phyloP scores from a whole-genome alignment of 1,284 basidiomycete species.

The Xerocomus nothofagi region DNA sequence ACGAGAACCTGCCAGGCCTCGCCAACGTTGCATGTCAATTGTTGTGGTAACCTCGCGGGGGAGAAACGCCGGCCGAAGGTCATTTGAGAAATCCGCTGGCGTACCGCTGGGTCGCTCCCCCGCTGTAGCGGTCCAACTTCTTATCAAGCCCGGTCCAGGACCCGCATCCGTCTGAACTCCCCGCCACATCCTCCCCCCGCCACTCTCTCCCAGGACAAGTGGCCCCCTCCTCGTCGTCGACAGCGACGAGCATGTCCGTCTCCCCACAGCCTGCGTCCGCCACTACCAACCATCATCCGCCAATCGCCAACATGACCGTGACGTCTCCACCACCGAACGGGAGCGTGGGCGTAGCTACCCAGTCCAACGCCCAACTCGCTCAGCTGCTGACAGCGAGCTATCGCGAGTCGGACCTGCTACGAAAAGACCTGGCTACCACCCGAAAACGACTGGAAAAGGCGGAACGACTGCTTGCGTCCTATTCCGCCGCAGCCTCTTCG shows the following conservation, averaged over 20 bases:
- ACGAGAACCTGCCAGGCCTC: constrained; percentile 22
- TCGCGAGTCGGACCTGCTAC: constrained; percentile 50
- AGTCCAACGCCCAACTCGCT: constrained; percentile 54
- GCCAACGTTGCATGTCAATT: constrained; percentile 33
- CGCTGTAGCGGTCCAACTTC: constrained; percentile 4
- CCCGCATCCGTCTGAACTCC: not conserved
- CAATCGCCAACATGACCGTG: not conserved
- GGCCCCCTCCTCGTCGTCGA: not conserved
- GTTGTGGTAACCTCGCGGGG: constrained; percentile 25
- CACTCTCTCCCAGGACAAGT: too few species aligned
- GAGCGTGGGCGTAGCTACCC: not conserved
- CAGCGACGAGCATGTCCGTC: constrained; percentile 16
- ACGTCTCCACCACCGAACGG: constrained; percentile 18
- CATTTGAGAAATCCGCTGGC: constrained; percentile 17
- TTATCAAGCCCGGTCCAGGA: constrained; percentile 18
- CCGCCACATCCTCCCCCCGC: not conserved
- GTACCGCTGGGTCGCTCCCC: constrained; percentile 16
- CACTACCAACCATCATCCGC: not conserved
- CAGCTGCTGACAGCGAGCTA: constrained; percentile 52
- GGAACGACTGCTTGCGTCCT: constrained; percentile 47
- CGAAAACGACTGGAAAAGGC: constrained; percentile 52
- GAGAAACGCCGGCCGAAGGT: constrained; percentile 31
- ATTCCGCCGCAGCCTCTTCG: constrained; percentile 24
- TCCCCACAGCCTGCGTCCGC: constrained; percentile 22
- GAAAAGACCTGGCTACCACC: constrained; percentile 45